A percentile compares a stretch with the other conserved stretches of the same genome.
Evolutionary conservation across 805 yeast genomes (phyloP).

Genomic region (Candida oleophila): DNA sequence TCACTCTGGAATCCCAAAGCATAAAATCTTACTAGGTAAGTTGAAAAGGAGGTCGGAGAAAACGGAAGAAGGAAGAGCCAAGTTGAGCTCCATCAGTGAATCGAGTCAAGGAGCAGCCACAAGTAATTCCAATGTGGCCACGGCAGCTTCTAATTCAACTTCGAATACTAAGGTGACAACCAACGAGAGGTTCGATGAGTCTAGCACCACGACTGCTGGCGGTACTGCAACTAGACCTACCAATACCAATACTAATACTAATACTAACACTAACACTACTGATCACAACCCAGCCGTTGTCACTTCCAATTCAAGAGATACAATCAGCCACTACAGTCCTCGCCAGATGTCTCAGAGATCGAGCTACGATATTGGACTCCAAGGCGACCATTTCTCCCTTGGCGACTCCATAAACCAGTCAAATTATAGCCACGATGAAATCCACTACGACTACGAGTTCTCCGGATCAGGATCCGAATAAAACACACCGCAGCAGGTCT

Average conservation of each 20-base stretch:
- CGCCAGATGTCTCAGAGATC: slow-evolving; percentile 2
- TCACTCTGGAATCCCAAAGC: not conserved
- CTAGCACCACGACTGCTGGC: too few species aligned
- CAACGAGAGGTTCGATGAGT: too few species aligned
- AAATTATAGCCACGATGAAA: not conserved
- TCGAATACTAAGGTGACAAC: too few species aligned
- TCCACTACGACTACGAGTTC: not conserved
- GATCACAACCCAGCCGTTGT: too few species aligned
- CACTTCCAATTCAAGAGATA: too few species aligned
- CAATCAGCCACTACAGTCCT: too few species aligned
- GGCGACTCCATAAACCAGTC: not conserved
- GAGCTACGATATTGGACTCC: slow-evolving; percentile 3
- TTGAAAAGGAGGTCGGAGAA: not conserved
- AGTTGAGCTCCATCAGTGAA: not conserved
- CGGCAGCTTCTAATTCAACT: too few species aligned
- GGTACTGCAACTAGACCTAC: too few species aligned
- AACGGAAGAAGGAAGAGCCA: not conserved
- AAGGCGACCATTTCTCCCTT: not conserved
- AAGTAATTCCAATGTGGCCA: too few species aligned
- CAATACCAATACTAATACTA: too few species aligned
- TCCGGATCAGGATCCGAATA: not conserved
- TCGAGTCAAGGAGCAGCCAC: too few species aligned
- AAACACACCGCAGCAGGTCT: not conserved
- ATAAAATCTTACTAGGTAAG: not conserved
- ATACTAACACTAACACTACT: too few species aligned